Percentiles rank a stretch among this genome's conserved stretches.
Conservation (phyloP, 257 asterid species). For the Nicotiana tabacum region DNA sequence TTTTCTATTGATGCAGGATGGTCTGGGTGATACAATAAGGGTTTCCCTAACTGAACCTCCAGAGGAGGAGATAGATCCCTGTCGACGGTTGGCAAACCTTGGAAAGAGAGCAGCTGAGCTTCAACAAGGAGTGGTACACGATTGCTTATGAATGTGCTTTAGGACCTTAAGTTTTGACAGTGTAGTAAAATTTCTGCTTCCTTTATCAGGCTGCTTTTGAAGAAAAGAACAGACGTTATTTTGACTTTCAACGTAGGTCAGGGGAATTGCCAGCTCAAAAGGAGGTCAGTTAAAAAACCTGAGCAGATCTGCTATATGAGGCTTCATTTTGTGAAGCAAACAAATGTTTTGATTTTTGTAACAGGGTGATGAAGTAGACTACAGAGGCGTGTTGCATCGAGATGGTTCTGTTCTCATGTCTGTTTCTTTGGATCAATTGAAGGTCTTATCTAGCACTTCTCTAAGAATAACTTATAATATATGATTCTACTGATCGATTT, state of each 20-base stretch:
- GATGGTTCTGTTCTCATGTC: conserved; percentile 99
- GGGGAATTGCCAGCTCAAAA: conserved; percentile 91
- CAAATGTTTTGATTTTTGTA: conserved; percentile 5
- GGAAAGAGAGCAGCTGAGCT: conserved; percentile 84
- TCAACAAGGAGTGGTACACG: conserved; percentile 92
- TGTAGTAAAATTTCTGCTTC: background rate
- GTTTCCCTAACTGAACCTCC: conserved; percentile 98
- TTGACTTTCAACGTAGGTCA: conserved; percentile 91
- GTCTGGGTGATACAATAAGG: conserved; percentile 94
- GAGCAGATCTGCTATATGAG: background rate
- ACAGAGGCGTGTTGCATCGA: conserved; percentile 94
- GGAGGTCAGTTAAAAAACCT: conserved; percentile 50
- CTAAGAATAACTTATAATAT: background rate
- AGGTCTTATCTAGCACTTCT: conserved; percentile 41
- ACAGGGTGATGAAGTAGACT: conserved; percentile 98
- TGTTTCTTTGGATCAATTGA: conserved; percentile 82
- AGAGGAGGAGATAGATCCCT: conserved; percentile 94
- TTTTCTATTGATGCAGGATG: conserved; percentile 51
- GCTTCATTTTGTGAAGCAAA: conserved; percentile 13
- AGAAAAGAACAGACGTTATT: conserved; percentile 85
- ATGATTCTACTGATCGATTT: background rate
- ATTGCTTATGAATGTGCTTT: conserved; percentile 8
- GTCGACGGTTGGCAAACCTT: conserved; percentile 93
- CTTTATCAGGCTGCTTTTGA: conserved; percentile 72
- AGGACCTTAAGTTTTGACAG: conserved; percentile 9